Evolutionary conservation across 176 grass and related monocot genomes (phyloP).

Genomic region (Sorghum bicolor): DNA sequence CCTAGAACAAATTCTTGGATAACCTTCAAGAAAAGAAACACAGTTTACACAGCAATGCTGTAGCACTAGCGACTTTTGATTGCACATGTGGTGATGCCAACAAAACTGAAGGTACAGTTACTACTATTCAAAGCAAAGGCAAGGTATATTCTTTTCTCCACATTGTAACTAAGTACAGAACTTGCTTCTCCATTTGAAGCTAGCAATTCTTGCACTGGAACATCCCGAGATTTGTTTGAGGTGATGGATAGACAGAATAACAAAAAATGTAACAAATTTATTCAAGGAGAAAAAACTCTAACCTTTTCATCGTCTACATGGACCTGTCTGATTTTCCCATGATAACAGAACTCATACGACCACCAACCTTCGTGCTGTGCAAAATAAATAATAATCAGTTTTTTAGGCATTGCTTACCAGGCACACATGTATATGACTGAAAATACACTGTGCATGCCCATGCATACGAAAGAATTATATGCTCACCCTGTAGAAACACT

Average conservation of each 20-base stretch:
- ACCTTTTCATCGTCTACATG: slow-evolving; percentile 79
- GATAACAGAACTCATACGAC: slow-evolving; percentile 95
- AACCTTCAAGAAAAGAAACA: slow-evolving; percentile 38
- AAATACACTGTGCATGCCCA: not conserved
- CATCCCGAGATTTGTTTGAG: not conserved
- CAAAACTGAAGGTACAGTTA: not conserved
- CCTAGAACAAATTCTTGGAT: slow-evolving; percentile 98
- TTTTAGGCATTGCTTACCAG: not conserved
- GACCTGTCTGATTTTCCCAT: slow-evolving; percentile 70
- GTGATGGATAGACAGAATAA: slow-evolving; percentile 5
- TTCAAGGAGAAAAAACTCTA: not conserved
- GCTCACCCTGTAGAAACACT: slow-evolving; percentile 85
- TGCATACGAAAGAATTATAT: slow-evolving; percentile 14
- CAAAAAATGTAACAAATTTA: not conserved
- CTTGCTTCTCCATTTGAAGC: not conserved
- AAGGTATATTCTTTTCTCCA: not conserved
- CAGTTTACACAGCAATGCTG: not conserved
- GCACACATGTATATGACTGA: not conserved
- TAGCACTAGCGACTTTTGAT: not conserved
- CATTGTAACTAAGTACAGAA: not conserved
- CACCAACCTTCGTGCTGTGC: slow-evolving; percentile 84
- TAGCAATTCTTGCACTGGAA: not conserved
- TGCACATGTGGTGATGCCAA: not conserved
- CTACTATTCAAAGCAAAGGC: not conserved
- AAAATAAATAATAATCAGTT: slow-evolving; percentile 8